Percentiles rank a stretch among this genome's conserved stretches.
phyloP scores from a whole-genome alignment of 1,139 yeast genomes.

The Yamadazyma taylorii region DNA sequence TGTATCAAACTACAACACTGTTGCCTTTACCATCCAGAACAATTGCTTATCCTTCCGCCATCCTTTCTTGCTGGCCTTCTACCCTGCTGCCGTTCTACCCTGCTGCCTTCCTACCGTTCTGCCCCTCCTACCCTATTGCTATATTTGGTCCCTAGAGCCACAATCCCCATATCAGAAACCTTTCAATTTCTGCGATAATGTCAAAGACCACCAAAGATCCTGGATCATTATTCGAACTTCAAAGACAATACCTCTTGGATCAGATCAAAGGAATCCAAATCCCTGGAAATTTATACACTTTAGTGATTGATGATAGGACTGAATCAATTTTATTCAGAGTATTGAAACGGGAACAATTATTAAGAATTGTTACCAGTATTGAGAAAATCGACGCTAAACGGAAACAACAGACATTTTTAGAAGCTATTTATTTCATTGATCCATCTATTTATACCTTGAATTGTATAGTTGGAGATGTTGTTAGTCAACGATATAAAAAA shows the following conservation, averaged over 20 bases:
- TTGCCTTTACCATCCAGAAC: too few species aligned
- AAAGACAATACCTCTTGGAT: conserved; percentile 35
- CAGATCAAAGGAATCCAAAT: conserved; percentile 35
- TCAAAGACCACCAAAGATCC: conserved; percentile 23
- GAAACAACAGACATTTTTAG: conserved; percentile 37
- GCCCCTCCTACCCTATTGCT: too few species aligned
- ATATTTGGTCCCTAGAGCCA: too few species aligned
- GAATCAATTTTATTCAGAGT: conserved; percentile 37
- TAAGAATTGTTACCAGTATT: conserved; percentile 43
- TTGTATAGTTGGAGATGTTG: conserved; percentile 45
- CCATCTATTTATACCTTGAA: conserved; percentile 38
- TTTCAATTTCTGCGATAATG: too few species aligned
- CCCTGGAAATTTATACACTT: conserved; percentile 37
- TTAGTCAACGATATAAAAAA: conserved; percentile 35
- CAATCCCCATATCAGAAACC: too few species aligned
- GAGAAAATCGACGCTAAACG: conserved; percentile 40
- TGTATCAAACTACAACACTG: background rate
- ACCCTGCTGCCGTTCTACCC: too few species aligned
- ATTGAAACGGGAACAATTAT: conserved; percentile 35
- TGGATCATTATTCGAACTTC: conserved; percentile 34
- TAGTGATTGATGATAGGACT: conserved; percentile 39
- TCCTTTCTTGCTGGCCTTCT: too few species aligned
- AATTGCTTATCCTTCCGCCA: too few species aligned
- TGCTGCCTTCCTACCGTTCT: too few species aligned
- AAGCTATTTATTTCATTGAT: conserved; percentile 44